Conservation (phyloP, 176 grass and related monocot species). For the Echinochloa phyllopogon region DNA sequence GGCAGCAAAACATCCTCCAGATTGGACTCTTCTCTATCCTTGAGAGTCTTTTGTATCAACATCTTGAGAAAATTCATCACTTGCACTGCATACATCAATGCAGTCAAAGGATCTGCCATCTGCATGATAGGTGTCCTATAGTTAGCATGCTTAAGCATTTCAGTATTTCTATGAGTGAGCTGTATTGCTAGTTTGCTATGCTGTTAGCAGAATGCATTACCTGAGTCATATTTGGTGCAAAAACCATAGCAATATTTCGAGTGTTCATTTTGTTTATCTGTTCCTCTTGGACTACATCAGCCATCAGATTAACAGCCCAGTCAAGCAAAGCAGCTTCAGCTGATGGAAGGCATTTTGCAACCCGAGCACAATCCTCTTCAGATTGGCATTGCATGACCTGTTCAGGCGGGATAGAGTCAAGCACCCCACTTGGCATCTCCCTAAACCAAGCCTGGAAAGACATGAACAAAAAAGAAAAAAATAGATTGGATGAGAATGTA, state of each 20-base stretch:
- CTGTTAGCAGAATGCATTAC: constrained; percentile 34
- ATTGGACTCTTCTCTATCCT: constrained; percentile 66
- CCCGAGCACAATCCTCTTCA: constrained; percentile 66
- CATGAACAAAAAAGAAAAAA: background rate
- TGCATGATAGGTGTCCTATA: constrained; percentile 15
- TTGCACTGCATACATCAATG: constrained; percentile 80
- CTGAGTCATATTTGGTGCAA: constrained; percentile 87
- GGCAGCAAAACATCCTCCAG: constrained; percentile 51
- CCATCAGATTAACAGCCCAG: constrained; percentile 81
- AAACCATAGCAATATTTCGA: constrained; percentile 79
- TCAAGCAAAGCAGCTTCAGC: constrained; percentile 65
- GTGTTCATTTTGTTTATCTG: constrained; percentile 75
- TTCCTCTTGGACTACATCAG: constrained; percentile 81
- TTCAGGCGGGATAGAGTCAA: constrained; percentile 68
- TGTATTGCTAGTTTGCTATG: background rate
- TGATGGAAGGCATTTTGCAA: constrained; percentile 58
- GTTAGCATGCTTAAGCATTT: constrained; percentile 24
- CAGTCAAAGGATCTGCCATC: constrained; percentile 82
- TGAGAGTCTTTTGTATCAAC: constrained; percentile 71
- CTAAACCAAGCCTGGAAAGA: constrained; percentile 76
- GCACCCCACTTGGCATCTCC: constrained; percentile 68
- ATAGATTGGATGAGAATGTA: constrained; percentile 22
- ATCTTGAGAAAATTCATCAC: constrained; percentile 90
- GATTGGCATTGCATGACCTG: constrained; percentile 81
- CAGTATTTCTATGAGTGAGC: background rate